Conservation (phyloP, 495 filamentous ascomycete genomes). For the Xylaria venustula region DNA sequence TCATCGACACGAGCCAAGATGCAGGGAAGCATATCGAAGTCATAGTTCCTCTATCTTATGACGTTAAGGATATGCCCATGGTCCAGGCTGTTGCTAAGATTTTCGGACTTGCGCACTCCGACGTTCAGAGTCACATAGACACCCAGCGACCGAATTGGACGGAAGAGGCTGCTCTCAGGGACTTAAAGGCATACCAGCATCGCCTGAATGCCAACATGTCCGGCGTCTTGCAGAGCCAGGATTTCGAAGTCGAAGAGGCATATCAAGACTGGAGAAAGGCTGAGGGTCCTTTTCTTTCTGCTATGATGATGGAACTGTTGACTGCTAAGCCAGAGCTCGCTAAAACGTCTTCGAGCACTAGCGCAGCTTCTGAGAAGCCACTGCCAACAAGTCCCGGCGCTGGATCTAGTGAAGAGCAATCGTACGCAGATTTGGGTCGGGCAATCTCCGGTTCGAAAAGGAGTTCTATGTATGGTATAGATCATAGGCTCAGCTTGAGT, state of each 20-base stretch:
- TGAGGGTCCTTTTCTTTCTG: slow-evolving; percentile 77
- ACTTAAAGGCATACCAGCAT: slow-evolving; percentile 90
- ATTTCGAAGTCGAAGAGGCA: slow-evolving; percentile 89
- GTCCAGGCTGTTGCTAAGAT: slow-evolving; percentile 82
- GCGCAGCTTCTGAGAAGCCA: slow-evolving; percentile 40
- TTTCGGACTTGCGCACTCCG: slow-evolving; percentile 71
- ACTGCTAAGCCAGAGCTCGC: slow-evolving; percentile 84
- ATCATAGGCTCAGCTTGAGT: slow-evolving; percentile 71
- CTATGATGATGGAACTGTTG: slow-evolving; percentile 89
- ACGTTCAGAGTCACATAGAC: slow-evolving; percentile 84
- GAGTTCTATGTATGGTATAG: slow-evolving; percentile 56
- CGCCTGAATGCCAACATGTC: slow-evolving; percentile 74
- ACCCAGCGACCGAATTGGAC: slow-evolving; percentile 79
- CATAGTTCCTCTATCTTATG: slow-evolving; percentile 76
- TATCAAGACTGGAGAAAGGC: slow-evolving; percentile 87
- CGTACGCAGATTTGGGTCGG: slow-evolving; percentile 60
- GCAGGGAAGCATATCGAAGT: slow-evolving; percentile 68
- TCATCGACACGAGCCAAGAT: slow-evolving; percentile 53
- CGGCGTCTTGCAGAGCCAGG: slow-evolving; percentile 73
- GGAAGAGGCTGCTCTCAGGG: slow-evolving; percentile 82
- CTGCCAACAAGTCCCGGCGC: slow-evolving; percentile 42
- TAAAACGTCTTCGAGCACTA: slow-evolving; percentile 46
- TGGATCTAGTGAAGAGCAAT: slow-evolving; percentile 44
- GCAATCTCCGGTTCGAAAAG: slow-evolving; percentile 40
- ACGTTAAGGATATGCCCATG: slow-evolving; percentile 95